These are phyloP conservation scores for Yamadazyma mexicana DNA, from an alignment of 1,139 yeast genomes.

Conservation along the genomic window DNA sequence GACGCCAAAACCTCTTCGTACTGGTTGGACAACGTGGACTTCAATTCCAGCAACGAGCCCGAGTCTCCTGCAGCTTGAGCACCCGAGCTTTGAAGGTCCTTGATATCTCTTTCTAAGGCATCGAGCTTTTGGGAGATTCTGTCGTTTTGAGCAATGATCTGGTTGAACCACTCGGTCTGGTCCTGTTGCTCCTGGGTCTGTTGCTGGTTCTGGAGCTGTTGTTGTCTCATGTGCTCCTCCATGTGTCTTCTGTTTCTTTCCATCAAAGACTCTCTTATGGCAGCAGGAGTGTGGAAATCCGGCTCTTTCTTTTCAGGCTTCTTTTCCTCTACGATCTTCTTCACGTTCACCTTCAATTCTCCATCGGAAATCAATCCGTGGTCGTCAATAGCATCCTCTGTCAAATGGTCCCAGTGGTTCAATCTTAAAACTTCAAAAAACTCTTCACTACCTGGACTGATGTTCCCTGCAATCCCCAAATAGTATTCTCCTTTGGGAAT, in stretches of 20 bases:
- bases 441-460: slow-evolving; percentile 45
- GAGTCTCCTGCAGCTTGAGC: not conserved
- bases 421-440: slow-evolving; percentile 60
- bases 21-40: slow-evolving; percentile 29
- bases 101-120: not conserved
- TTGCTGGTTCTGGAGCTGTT: not conserved
- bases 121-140: slow-evolving; percentile 3
- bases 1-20: slow-evolving; percentile 36
- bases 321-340: slow-evolving; percentile 7
- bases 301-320: slow-evolving; percentile 4
- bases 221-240: slow-evolving; percentile 20
- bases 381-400: slow-evolving; percentile 58
- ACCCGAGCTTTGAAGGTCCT: not conserved
- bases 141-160: slow-evolving; percentile 1
- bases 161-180: not conserved
- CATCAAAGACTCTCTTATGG: slow-evolving; percentile 38
- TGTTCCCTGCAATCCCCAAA: slow-evolving; percentile 54
- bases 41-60: slow-evolving; percentile 24
- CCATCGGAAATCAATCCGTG: slow-evolving; percentile 56
- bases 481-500: slow-evolving; percentile 38
- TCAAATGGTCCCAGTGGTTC: slow-evolving; percentile 51
- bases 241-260: slow-evolving; percentile 31
- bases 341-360: slow-evolving; percentile 23
- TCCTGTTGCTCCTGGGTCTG: not conserved
- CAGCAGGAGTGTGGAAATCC: slow-evolving; percentile 22